A percentile compares a stretch with the other conserved stretches of the same genome.
These are phyloP conservation scores for Cyclospora cayetanensis DNA, from an alignment of 169 alveolate species.

Conservation along the genomic window DNA sequence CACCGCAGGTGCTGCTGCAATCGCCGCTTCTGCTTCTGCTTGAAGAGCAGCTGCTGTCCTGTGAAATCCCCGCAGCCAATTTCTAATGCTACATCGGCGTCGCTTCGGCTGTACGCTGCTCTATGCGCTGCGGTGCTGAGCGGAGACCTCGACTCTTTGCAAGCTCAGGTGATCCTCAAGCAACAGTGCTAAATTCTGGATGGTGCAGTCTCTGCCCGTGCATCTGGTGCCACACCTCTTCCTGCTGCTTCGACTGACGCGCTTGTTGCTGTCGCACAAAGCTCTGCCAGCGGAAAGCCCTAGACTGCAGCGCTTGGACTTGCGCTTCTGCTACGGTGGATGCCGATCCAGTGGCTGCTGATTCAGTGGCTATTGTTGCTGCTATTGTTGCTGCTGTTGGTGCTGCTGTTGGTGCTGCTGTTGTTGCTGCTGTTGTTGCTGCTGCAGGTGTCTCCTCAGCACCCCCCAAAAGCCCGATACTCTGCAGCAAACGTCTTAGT, in stretches of 20 bases:
- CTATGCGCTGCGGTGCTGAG: background rate
- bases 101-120: background rate
- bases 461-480: background rate
- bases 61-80: background rate
- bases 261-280: background rate
- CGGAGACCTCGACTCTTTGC: too few relatives aligned
- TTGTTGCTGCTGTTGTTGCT: too few relatives aligned
- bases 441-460: constrained; percentile 25
- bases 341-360: constrained; percentile 1
- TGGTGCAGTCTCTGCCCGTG: constrained; percentile 4
- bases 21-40: constrained; percentile 19
- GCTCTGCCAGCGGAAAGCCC: constrained; percentile 13
- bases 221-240: background rate
- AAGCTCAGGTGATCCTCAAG: too few relatives aligned
- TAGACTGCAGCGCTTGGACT: constrained; percentile 29
- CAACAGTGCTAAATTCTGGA: too few relatives aligned
- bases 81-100: constrained; percentile 26
- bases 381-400: constrained; percentile 50
- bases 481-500: constrained; percentile 14
- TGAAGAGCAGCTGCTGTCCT: background rate
- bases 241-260: background rate
- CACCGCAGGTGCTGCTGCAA: constrained; percentile 52
- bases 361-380: too few relatives aligned
- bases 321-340: constrained; percentile 16
- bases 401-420: constrained; percentile 13